Conservation (phyloP, 805 yeast species). For the Cephaloascus fragrans region DNA sequence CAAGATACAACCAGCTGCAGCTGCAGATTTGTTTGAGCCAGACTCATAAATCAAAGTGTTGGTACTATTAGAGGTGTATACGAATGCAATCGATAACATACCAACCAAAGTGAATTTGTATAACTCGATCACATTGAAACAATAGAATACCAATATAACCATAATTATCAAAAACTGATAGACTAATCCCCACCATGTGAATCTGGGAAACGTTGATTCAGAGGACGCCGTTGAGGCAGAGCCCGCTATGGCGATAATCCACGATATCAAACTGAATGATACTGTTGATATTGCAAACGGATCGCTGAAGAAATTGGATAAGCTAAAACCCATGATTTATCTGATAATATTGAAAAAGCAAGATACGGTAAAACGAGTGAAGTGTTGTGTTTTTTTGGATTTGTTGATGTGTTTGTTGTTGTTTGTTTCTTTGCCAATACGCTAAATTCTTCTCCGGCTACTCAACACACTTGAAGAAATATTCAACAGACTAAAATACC, state of each 20-base stretch:
- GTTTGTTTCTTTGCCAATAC: too few relatives aligned
- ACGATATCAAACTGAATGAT: slow-evolving; percentile 62
- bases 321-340: slow-evolving; percentile 23
- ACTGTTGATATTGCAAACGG: slow-evolving; percentile 84
- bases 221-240: slow-evolving; percentile 36
- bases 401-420: too few relatives aligned
- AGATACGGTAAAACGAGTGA: too few relatives aligned
- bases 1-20: slow-evolving; percentile 85
- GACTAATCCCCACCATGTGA: slow-evolving; percentile 95
- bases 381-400: too few relatives aligned
- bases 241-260: slow-evolving; percentile 87
- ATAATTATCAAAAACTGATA: slow-evolving; percentile 59
- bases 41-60: slow-evolving; percentile 65
- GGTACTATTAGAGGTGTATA: slow-evolving; percentile 78
- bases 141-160: slow-evolving; percentile 40
- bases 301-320: slow-evolving; percentile 58
- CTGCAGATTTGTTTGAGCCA: slow-evolving; percentile 53
- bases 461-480: too few relatives aligned
- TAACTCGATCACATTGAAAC: slow-evolving; percentile 53
- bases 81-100: slow-evolving; percentile 58
- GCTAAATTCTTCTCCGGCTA: too few relatives aligned
- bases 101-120: slow-evolving; percentile 55
- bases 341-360: too few relatives aligned
- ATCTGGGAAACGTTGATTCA: slow-evolving; percentile 50
- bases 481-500: too few relatives aligned